Percentiles rank a stretch among this genome's conserved stretches.
Evolutionary conservation across 106 monocot species (phyloP).

Genomic region (Posidonia australis): DNA sequence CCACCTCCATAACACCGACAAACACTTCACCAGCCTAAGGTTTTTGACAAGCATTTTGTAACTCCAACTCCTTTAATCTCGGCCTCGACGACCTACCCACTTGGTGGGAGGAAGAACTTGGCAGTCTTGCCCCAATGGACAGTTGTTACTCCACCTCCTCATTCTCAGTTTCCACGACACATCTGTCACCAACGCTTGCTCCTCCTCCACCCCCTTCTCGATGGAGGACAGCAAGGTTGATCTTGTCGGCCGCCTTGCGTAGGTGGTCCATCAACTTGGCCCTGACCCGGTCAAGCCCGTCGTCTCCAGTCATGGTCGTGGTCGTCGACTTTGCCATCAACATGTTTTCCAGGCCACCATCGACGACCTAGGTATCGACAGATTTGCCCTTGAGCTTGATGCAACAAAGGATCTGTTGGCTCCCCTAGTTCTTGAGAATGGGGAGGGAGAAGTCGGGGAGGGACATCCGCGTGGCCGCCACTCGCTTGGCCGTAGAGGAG

Average conservation of each 20-base stretch:
- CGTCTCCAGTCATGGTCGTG: too few relatives aligned
- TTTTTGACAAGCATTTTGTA: too few relatives aligned
- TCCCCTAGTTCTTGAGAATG: conserved; percentile 38
- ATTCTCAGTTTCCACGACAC: conserved; percentile 42
- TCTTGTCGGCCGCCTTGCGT: neutral
- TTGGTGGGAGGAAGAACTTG: neutral
- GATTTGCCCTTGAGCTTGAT: conserved; percentile 7
- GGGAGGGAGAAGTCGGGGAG: conserved; percentile 29
- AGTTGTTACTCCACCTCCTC: conserved; percentile 5
- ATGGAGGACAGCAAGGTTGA: neutral
- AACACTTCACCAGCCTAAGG: too few relatives aligned
- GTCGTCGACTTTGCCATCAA: neutral
- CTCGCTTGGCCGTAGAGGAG: neutral
- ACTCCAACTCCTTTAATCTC: neutral
- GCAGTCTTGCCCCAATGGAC: neutral
- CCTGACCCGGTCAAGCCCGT: neutral
- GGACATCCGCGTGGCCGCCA: neutral
- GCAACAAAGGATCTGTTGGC: conserved; percentile 29
- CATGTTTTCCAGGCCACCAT: neutral
- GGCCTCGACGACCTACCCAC: neutral
- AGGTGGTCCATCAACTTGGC: conserved; percentile 1
- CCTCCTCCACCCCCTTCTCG: neutral
- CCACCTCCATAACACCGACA: too few relatives aligned
- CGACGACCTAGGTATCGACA: neutral
- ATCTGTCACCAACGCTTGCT: neutral